Evolutionary conservation across 2,329 filamentous ascomycete species (phyloP).

Genomic region (Didymella keratinophila): DNA sequence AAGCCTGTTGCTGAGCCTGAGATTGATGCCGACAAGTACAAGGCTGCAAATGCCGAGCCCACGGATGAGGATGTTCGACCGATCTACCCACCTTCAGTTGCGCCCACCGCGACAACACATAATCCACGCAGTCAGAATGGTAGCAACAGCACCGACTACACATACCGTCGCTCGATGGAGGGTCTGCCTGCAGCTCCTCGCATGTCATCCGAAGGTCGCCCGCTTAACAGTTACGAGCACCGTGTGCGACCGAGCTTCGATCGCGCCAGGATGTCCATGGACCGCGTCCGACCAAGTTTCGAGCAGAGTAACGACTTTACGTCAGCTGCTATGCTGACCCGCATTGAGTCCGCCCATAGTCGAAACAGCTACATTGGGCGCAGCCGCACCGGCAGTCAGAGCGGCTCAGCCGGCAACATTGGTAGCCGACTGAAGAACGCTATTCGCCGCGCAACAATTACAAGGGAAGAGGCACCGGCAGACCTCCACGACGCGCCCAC

Average conservation of each 20-base stretch:
- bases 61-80: slow-evolving; percentile 85
- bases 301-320: slow-evolving; percentile 92
- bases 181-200: slow-evolving; percentile 39
- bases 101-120: slow-evolving; percentile 71
- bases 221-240: slow-evolving; percentile 26
- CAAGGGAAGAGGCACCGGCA: slow-evolving; percentile 39
- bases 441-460: slow-evolving; percentile 40
- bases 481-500: slow-evolving; percentile 26
- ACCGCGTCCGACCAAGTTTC: slow-evolving; percentile 81
- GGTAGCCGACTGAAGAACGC: slow-evolving; percentile 37
- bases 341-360: slow-evolving; percentile 74
- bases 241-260: slow-evolving; percentile 82
- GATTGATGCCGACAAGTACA: slow-evolving; percentile 52
- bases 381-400: slow-evolving; percentile 18
- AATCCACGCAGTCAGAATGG: slow-evolving; percentile 86
- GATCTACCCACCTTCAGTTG: slow-evolving; percentile 91
- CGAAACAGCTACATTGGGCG: slow-evolving; percentile 35
- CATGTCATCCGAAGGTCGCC: slow-evolving; percentile 41
- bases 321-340: slow-evolving; percentile 81
- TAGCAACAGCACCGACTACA: slow-evolving; percentile 93
- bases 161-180: slow-evolving; percentile 56
- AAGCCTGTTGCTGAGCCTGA: slow-evolving; percentile 66
- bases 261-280: slow-evolving; percentile 84
- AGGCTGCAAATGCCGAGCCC: slow-evolving; percentile 58
- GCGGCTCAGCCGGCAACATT: slow-evolving; percentile 15